Evolutionary conservation across 2,329 filamentous ascomycete species (phyloP), one percentile per base, ranked within the genome.

Genomic region (Fusarium cicatricum): DNA sequence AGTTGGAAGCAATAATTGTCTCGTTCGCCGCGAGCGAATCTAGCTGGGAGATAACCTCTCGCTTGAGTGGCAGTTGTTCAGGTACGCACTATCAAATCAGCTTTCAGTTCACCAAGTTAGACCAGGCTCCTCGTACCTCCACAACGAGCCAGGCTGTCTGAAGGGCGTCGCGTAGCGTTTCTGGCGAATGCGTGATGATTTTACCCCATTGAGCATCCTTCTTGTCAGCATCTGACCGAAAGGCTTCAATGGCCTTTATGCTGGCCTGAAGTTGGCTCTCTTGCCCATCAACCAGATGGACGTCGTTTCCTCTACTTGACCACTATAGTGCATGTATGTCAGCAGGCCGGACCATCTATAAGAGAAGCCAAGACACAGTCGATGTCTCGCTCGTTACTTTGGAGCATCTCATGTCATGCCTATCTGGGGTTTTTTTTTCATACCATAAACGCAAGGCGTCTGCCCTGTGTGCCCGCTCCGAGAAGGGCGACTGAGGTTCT

Each of bases 1-100:
- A 81, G 46, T 81, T 81, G 0, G 77, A 79, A 0, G 76, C 78
- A 38, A 81, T 73, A 6, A 80, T 75, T 0, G 73, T 74, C 1
- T 74, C 69, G 1, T 66, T 52, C 0, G 67, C 62, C 0, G 78
- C 72, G 2, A 75, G 40, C 1, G 68, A 52, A 57, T 80, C 79
- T 2, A 81, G 66, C 17, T 79, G 62, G 1, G 55, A 37, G 19
- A 81, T 72, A 5, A 78, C 66, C 2, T 69, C 60, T 39, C 67
- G 72, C 57, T 81, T 81, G n/a, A 80, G 62, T 0, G 66, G 36
- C 8, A 81, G 62, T 21, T 70, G 69, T 55, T 81, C 79, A 0
- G 79, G 78, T 8, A 81, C 71, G 49, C 78, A 79, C 77, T 79
- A 8, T 41, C 3, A 37, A 41, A 37, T 68, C 37, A 65, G 51